phyloP scores from a whole-genome alignment of 768 basidiomycete species.

The Kondoa subrosea region DNA sequence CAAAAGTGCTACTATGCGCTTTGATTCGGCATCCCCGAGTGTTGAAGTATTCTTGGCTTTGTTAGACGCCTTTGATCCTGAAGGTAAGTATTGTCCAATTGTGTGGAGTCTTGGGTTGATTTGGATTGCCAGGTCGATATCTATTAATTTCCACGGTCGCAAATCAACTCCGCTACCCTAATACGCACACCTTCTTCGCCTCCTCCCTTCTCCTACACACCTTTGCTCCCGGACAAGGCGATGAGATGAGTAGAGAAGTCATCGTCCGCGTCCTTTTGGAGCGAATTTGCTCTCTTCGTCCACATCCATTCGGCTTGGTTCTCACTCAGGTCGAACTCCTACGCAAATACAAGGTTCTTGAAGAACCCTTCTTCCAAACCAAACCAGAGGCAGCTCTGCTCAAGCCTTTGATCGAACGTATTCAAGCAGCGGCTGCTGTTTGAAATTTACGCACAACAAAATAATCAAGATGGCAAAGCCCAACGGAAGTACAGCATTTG shows the following conservation, averaged over 20 bases:
- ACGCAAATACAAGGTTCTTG: conserved; percentile 4
- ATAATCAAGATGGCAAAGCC: too few species aligned
- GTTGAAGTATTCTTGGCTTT: conserved; percentile 70
- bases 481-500: not conserved
- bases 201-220: conserved; percentile 73
- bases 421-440: not conserved
- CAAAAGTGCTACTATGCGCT: conserved; percentile 54
- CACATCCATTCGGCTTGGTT: conserved; percentile 82
- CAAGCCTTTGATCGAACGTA: not conserved
- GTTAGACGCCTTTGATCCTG: conserved; percentile 64
- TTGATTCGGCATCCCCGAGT: conserved; percentile 64
- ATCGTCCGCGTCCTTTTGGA: conserved; percentile 58
- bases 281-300: conserved; percentile 79
- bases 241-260: conserved; percentile 55
- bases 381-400: not conserved
- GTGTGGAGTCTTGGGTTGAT: not conserved
- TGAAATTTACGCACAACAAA: not conserved
- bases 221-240: conserved; percentile 39
- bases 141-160: conserved; percentile 82
- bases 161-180: conserved; percentile 89
- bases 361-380: conserved; percentile 16
- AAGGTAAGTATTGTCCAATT: conserved; percentile 45
- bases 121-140: conserved; percentile 59
- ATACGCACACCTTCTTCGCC: conserved; percentile 98
- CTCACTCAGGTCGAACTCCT: conserved; percentile 15